These are phyloP conservation scores for Calonectria honghensis DNA, from an alignment of 2,329 filamentous ascomycete genomes.

Conservation along the genomic window DNA sequence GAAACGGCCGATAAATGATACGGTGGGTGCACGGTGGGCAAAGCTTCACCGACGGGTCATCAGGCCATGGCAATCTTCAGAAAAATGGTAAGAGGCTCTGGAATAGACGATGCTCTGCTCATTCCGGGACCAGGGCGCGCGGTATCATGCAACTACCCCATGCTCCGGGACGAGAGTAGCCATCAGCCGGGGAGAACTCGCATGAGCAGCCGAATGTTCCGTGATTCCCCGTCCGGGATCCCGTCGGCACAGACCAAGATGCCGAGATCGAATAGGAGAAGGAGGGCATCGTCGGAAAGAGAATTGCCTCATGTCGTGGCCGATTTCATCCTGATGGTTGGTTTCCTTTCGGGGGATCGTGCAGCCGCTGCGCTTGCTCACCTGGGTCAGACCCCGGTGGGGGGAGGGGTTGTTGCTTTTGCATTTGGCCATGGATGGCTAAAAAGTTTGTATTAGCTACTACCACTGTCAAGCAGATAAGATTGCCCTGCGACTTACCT, in stretches of 20 bases:
- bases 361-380: background rate
- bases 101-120: background rate
- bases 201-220: slow-evolving; percentile 3
- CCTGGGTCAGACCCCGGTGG: background rate
- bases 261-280: slow-evolving; percentile 24
- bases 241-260: slow-evolving; percentile 24
- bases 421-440: background rate
- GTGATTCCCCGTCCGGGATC: slow-evolving; percentile 15
- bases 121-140: background rate
- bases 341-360: background rate
- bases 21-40: background rate
- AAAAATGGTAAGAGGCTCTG: background rate
- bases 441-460: slow-evolving; percentile 1
- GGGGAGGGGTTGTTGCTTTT: slow-evolving; percentile 1
- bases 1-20: background rate
- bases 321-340: slow-evolving; percentile 18
- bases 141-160: background rate
- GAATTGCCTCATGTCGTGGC: slow-evolving; percentile 23
- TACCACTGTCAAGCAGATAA: background rate
- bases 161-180: slow-evolving; percentile 2
- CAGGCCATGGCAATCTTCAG: background rate
- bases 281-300: background rate
- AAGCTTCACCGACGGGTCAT: background rate
- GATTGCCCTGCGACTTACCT: background rate
- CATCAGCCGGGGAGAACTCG: background rate